Base-by-base conservation (phyloP, 257 asterid genomes). In the Nyctanthes arbortristis region DNA sequence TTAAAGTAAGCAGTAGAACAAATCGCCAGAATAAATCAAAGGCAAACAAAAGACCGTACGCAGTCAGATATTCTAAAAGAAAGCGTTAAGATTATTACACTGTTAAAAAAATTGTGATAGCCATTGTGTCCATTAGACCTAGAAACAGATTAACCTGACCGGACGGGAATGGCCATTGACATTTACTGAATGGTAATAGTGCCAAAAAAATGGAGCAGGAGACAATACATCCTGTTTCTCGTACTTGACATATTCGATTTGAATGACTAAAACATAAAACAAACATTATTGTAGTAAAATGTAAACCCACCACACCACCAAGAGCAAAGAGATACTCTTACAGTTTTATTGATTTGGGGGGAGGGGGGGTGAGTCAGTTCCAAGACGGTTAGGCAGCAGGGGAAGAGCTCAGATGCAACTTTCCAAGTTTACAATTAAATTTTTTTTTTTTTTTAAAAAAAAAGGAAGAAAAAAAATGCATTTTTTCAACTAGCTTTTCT, bases 241-340 rank as follows among this genome's bases (percentile, higher is more conserved):
- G n/a, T n/a, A n/a, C n/a, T n/a, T n/a, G n/a, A n/a, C n/a, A n/a
- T n/a, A n/a, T n/a, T n/a, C n/a, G n/a, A n/a, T n/a, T n/a, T n/a
- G n/a, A n/a, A n/a, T 1, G 4, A 52, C 29, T 52, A 2, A 52
- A 49, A 2, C 9, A 52, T 52, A 7, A 52, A 52, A 13, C 22
- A 30, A 39, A 25, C 8, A 0, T 52, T 52, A 22, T 52, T 7
- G 30, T 24, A n/a, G n/a, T n/a, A n/a, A n/a, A n/a, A n/a, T 52
- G 59, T 52, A 22, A 52, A 52, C 30, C 59, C 58, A 20, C 58
- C 58, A 20, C 18, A 49, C 58, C 22, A 8, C 14, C 30, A 22
- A 22, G 59, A 52, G 59, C 59, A 52, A 52, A 52, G 16, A 52
- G 59, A n/a, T n/a, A n/a, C n/a, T n/a, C n/a, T n/a, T n/a, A n/a